Conservation (phyloP, 805 yeast genomes). For the Candida koratica region DNA sequence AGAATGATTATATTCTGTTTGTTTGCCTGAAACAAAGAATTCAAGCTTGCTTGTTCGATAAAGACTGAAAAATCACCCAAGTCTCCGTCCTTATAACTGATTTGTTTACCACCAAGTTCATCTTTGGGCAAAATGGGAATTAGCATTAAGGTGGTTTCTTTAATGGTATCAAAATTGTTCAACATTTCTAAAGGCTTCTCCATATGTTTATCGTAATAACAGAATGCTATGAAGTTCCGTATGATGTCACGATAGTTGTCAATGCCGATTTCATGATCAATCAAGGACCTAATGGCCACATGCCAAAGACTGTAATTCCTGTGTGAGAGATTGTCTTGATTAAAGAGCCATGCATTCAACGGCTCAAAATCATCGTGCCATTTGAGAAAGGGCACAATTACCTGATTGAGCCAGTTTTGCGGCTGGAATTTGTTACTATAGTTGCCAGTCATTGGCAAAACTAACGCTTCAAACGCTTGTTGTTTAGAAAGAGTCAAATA, state of each 20-base stretch:
- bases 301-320: constrained; percentile 23
- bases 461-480: constrained; percentile 19
- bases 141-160: constrained; percentile 17
- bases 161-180: constrained; percentile 27
- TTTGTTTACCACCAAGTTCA: not conserved
- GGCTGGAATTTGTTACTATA: constrained; percentile 15
- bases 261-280: constrained; percentile 9
- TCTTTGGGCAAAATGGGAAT: constrained; percentile 10
- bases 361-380: constrained; percentile 23
- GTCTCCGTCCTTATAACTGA: constrained; percentile 2
- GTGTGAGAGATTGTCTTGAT: constrained; percentile 2
- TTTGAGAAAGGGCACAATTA: constrained; percentile 25
- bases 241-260: constrained; percentile 15
- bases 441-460: constrained; percentile 21
- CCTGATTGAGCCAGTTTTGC: constrained; percentile 24
- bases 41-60: constrained; percentile 10
- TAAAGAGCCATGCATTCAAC: constrained; percentile 25
- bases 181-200: constrained; percentile 25
- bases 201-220: constrained; percentile 20
- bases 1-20: constrained; percentile 17
- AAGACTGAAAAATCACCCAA: constrained; percentile 17
- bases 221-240: constrained; percentile 19
- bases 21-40: constrained; percentile 18
- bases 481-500: constrained; percentile 17
- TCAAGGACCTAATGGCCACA: constrained; percentile 15